Evolutionary conservation across 2,329 filamentous ascomycete species (phyloP).

Genomic region (Venturia nashicola): DNA sequence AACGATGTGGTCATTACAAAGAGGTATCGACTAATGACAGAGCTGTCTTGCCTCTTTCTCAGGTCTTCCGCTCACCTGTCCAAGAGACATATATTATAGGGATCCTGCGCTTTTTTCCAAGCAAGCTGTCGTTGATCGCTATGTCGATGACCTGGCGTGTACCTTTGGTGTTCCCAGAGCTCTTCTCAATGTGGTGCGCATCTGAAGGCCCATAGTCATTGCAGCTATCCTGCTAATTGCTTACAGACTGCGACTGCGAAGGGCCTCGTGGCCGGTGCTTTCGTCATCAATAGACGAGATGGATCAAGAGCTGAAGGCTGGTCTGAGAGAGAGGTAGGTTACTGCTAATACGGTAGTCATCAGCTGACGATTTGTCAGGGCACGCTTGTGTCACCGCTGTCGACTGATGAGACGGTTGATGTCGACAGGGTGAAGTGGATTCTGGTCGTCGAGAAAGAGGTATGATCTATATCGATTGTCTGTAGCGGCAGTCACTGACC

Average conservation of each 20-base stretch:
- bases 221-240: neutral
- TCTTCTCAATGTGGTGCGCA: slow-evolving; percentile 56
- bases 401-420: slow-evolving; percentile 38
- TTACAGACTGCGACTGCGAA: slow-evolving; percentile 61
- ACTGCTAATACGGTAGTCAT: neutral
- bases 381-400: slow-evolving; percentile 44
- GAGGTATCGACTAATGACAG: slow-evolving; percentile 26
- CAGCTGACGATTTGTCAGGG: slow-evolving; percentile 33
- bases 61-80: neutral
- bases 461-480: slow-evolving; percentile 15
- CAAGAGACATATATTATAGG: slow-evolving; percentile 72
- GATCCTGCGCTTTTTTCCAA: slow-evolving; percentile 58
- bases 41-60: neutral
- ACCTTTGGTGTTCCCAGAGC: slow-evolving; percentile 54
- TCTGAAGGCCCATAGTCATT: neutral
- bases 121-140: slow-evolving; percentile 56
- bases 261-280: slow-evolving; percentile 52
- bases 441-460: slow-evolving; percentile 70
- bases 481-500: neutral
- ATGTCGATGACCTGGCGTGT: slow-evolving; percentile 62
- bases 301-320: slow-evolving; percentile 29
- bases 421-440: slow-evolving; percentile 47
- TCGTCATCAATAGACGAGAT: slow-evolving; percentile 36
- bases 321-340: slow-evolving; percentile 27
- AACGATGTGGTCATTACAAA: slow-evolving; percentile 41